Base-by-base conservation (phyloP, 129 eudicot species). In the Lactuca sativa region DNA sequence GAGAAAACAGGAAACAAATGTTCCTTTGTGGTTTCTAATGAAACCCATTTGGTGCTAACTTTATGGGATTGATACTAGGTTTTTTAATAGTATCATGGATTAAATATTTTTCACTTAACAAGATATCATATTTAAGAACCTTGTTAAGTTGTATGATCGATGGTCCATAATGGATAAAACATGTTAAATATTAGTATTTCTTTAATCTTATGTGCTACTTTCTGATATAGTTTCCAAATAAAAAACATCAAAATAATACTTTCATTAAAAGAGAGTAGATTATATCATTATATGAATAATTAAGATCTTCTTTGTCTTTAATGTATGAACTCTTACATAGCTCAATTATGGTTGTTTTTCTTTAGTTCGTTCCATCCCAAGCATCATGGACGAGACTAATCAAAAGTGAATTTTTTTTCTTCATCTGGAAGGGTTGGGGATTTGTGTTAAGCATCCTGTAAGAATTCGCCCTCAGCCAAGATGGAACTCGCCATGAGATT, bases 1-100 rank as follows among this genome's bases (percentile, higher is more conserved):
- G 67, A 5, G 67, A 38, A 15, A 62, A 62, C 37, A 44, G 67
- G 8, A 62, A 62, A 62, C 67, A 37, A 9, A 7, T 62, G 52
- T 15, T 62, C 32, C 32, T 62, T 61, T 36, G 15, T 61, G 52
- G 52, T 47, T 47, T 47, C 52, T 47, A 47, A 47, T 47, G 52
- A 47, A 47, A 15, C 52, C 52, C 15, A 12, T 7, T 40, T 47
- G 1, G 4, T 47, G 52, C 5, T 9, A 43, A 43, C 49, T 43
- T 0, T 9, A 8, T 43, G 0, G 49, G 49, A 43, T 47, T 47
- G 52, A 12, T 11, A 47, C 52, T 47, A 9, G 13, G 49, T 9
- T 47, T 47, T 47, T 47, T 12, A 12, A 47, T 47, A 47, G 52
- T 47, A 47, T 47, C 52, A 47, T 47, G 15, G 0, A 10, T 47